These are phyloP conservation scores for Candida silvatica DNA, from an alignment of 805 yeast genomes.

Conservation along the genomic window DNA sequence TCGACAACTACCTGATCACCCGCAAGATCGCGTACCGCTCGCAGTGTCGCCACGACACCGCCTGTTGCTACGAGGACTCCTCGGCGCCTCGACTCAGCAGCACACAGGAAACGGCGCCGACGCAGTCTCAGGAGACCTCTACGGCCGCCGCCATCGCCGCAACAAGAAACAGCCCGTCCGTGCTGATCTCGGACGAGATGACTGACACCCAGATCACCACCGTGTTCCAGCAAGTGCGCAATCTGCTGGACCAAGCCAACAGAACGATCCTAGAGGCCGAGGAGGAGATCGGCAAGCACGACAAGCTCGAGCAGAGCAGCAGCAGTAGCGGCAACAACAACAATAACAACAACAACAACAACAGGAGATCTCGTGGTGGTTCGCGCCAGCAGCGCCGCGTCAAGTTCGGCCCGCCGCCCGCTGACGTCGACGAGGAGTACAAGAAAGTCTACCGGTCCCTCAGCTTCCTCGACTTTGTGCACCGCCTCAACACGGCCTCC, in stretches of 20 bases:
- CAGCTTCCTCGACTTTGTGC: slow-evolving; percentile 20
- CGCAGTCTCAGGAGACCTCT: background rate
- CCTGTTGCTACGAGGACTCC: background rate
- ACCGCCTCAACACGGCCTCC: slow-evolving; percentile 17
- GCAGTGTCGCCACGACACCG: background rate
- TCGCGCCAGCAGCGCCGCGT: background rate
- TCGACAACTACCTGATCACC: slow-evolving; percentile 67
- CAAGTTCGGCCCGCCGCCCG: background rate
- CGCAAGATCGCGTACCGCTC: slow-evolving; percentile 1
- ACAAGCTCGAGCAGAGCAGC: background rate
- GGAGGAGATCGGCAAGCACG: slow-evolving; percentile 17
- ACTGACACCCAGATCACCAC: slow-evolving; percentile 15
- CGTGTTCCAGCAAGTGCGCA: slow-evolving; percentile 19
- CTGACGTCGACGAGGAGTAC: slow-evolving; percentile 15
- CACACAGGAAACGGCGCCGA: background rate
- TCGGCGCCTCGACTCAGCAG: background rate
- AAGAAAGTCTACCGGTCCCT: slow-evolving; percentile 18
- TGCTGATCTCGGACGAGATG: slow-evolving; percentile 8
- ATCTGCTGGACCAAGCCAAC: slow-evolving; percentile 18
- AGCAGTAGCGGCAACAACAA: background rate
- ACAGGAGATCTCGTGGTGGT: background rate
- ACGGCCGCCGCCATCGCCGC: background rate
- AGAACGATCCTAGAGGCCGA: slow-evolving; percentile 20
- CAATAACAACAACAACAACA: background rate
- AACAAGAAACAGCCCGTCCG: background rate